Base-by-base conservation (phyloP, 2,329 filamentous ascomycete genomes). In the Venturia carpophila region DNA sequence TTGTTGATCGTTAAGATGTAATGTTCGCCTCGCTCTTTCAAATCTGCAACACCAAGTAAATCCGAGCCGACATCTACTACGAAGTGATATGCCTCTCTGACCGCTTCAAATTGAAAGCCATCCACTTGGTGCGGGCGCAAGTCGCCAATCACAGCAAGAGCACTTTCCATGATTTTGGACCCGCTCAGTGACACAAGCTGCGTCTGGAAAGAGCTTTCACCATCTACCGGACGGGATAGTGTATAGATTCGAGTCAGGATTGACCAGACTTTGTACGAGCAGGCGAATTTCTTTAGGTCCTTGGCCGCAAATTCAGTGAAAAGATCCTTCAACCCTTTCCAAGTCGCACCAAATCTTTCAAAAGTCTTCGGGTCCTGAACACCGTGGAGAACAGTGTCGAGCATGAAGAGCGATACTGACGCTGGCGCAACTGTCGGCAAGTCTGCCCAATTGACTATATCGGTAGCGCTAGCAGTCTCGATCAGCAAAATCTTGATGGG, bases 1-100 rank as follows among this genome's bases (percentile, higher is more conserved):
- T 62, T 64, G 15, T 62, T 64, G 19, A 64, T 60, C 21, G 64
- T 60, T 17, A 58, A 60, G 34, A 67, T 66, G 27, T 66, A 56
- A 21, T 66, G 39, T n/a, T 66, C 65, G 13, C 62, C 65, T 39
- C 60, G 56, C 34, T 62, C 64, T 49, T 66, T 67, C 17, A 67
- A 56, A 34, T 62, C 64, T 27, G 62, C 56, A 39, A 62, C 27
- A 3, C 39, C 56, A 37, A 66, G 58, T 27, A 67, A 62, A 45
- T 67, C 66, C 37, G 55, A 66, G 60, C 64, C 65, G 19, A 66
- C 47, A 9, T 60, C 64, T 17, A 64, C 62, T 17, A 67, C 60
- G 2, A 67, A 45, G n/a, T 55, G 63, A 60, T 66, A 67, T 3
- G 66, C 66, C 52, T 67, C 66, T 37, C 62, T 45, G 4, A 61